Base-by-base conservation (phyloP, 371 early-diverging fungal species). In the Mortierella sp. region DNA sequence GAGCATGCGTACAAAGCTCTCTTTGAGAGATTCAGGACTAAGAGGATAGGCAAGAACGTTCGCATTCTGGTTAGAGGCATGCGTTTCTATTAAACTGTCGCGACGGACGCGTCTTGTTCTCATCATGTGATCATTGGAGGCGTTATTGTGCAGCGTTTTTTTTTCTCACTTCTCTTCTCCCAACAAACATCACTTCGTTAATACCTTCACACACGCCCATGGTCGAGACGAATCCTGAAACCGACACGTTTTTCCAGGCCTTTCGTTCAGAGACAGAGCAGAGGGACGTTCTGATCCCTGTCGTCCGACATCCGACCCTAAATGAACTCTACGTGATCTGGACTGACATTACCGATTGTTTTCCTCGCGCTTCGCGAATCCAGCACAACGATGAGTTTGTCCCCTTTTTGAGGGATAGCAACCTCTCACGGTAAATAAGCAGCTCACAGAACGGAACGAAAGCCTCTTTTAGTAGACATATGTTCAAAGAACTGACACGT, bases 341-440 rank as follows among this genome's bases (percentile, higher is more conserved):
- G 63, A 63, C 63, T 34, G 63, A 63, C 63, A 63, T 63, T 6
- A 63, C 63, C 34, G 63, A 63, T 31, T 63, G 63, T 31, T 63
- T 63, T 31, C 63, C 63, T 19, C 63, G 63, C 4, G 63, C 63
- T 5, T 31, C 34, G 19, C 63, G 63, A 63, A 63, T 63, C 63
- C 63, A 63, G 11, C 31, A 63, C 28, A 31, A 31, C 63, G 63
- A 63, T 11, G 63, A 63, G 31, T 63, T 63, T 63, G 31, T 63
- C 16, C 63, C 63, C 19, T 63, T 63, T 13, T 31, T 63, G 19
- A 14, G 63, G 19, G 63, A 63, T 34, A 19, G 19, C 63, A 63
- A 63, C 31, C 63, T 63, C 14, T 14, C 19, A 31, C 63, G 63
- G 63, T 63, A 63, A 63, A 19, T 63, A 31, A 50, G 50, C 16